Evolutionary conservation across 2,329 filamentous ascomycete species (phyloP).

Genomic region (Lasiodiplodia sp.): DNA sequence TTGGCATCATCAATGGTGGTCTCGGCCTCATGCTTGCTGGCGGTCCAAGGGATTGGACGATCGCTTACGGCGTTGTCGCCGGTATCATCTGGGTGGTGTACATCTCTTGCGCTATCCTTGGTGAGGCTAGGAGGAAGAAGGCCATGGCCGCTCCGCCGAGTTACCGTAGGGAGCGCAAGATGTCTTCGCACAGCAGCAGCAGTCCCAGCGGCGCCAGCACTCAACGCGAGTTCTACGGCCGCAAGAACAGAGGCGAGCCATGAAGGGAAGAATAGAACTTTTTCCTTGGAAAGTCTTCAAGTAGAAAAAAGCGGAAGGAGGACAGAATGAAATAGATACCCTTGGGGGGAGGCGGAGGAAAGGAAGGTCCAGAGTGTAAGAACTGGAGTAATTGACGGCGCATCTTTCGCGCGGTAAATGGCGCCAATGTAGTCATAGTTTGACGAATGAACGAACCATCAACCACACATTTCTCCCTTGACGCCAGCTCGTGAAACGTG

Average conservation of each 20-base stretch:
- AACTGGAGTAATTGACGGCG: not conserved
- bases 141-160: not conserved
- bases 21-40: conserved; percentile 57
- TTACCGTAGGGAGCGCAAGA: not conserved
- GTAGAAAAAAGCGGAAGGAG: not conserved
- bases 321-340: conserved; percentile 19
- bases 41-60: conserved; percentile 33
- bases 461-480: not conserved
- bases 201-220: conserved; percentile 2
- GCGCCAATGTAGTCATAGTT: conserved; percentile 9
- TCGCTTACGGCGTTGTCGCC: conserved; percentile 44
- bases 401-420: not conserved
- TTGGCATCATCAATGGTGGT: conserved; percentile 63
- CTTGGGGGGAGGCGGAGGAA: not conserved
- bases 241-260: conserved; percentile 7
- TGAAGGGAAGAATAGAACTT: not conserved
- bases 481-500: not conserved
- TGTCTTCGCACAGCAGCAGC: conserved; percentile 18
- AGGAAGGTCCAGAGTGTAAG: not conserved
- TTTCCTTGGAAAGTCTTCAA: not conserved
- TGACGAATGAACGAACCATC: not conserved
- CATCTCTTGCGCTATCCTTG: conserved; percentile 39
- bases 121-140: conserved; percentile 37
- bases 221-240: conserved; percentile 22
- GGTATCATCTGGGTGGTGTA: conserved; percentile 46